Evolutionary conservation across 1,284 basidiomycete species (phyloP).

Genomic region (Ustilago shanxiensis): DNA sequence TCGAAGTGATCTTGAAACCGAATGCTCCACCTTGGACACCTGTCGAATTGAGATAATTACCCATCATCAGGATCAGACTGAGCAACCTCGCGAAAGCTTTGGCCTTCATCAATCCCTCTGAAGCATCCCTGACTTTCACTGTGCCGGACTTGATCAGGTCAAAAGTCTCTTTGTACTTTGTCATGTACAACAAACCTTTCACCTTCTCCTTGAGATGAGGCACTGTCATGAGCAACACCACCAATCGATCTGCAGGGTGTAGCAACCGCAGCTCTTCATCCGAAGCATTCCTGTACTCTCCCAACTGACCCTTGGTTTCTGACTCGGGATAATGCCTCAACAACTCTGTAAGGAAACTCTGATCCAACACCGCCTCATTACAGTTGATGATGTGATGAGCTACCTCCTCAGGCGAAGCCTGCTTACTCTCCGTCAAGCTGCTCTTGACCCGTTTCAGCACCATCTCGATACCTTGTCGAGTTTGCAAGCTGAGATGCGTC

Average conservation of each 20-base stretch:
- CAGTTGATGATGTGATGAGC: conserved; percentile 69
- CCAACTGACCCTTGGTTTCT: conserved; percentile 69
- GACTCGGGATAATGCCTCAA: conserved; percentile 68
- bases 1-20: conserved; percentile 95
- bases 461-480: conserved; percentile 62
- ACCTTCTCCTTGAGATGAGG: conserved; percentile 90
- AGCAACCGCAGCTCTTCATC: conserved; percentile 88
- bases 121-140: conserved; percentile 59
- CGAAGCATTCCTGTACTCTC: conserved; percentile 82
- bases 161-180: conserved; percentile 65
- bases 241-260: conserved; percentile 93
- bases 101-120: conserved; percentile 65
- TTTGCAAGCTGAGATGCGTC: conserved; percentile 66
- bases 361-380: conserved; percentile 66
- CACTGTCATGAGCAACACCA: conserved; percentile 96
- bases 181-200: conserved; percentile 88
- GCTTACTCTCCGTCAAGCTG: conserved; percentile 58
- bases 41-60: conserved; percentile 98
- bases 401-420: conserved; percentile 68
- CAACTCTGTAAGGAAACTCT: conserved; percentile 68
- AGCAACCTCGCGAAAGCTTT: conserved; percentile 63
- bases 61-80: conserved; percentile 83
- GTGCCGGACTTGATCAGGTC: conserved; percentile 59
- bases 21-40: conserved; percentile 97
- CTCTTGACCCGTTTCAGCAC: conserved; percentile 43